A percentile compares a stretch with the other conserved stretches of the same genome.
Evolutionary conservation across 257 asterid species (phyloP).

Genomic region (Plantago elongata): DNA sequence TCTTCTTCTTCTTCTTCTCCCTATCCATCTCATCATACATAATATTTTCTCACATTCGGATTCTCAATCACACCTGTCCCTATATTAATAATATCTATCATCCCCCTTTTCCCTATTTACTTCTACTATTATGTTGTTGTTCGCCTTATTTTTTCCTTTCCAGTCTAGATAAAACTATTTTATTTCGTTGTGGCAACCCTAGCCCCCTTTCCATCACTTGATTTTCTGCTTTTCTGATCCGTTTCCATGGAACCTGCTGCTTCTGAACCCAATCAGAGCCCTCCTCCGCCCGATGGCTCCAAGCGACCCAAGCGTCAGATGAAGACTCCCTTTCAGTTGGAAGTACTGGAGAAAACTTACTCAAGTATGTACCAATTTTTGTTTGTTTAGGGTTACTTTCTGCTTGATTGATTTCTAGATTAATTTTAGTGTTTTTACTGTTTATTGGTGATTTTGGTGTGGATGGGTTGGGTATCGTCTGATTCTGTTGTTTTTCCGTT

Average conservation of each 20-base stretch:
- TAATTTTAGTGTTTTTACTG: not conserved
- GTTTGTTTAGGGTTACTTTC: not conserved
- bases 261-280: slow-evolving; percentile 55
- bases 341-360: slow-evolving; percentile 76
- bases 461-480: too few relatives aligned
- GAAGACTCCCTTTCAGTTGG: slow-evolving; percentile 98
- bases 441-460: not conserved
- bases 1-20: slow-evolving; percentile 20
- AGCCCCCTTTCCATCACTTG: slow-evolving; percentile 27
- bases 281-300: slow-evolving; percentile 50
- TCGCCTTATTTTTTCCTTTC: slow-evolving; percentile 31
- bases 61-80: slow-evolving; percentile 46
- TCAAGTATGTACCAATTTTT: slow-evolving; percentile 43
- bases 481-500: too few relatives aligned
- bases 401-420: not conserved
- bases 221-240: slow-evolving; percentile 55
- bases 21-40: slow-evolving; percentile 35
- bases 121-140: slow-evolving; percentile 16
- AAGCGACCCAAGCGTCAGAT: slow-evolving; percentile 98
- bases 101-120: slow-evolving; percentile 11
- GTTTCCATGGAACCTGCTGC: slow-evolving; percentile 70
- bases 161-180: slow-evolving; percentile 27
- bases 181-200: slow-evolving; percentile 33
- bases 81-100: slow-evolving; percentile 26
- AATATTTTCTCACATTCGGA: slow-evolving; percentile 24